Conservation (phyloP, 164 flowering plant species). For the Stephania cephalantha region DNA sequence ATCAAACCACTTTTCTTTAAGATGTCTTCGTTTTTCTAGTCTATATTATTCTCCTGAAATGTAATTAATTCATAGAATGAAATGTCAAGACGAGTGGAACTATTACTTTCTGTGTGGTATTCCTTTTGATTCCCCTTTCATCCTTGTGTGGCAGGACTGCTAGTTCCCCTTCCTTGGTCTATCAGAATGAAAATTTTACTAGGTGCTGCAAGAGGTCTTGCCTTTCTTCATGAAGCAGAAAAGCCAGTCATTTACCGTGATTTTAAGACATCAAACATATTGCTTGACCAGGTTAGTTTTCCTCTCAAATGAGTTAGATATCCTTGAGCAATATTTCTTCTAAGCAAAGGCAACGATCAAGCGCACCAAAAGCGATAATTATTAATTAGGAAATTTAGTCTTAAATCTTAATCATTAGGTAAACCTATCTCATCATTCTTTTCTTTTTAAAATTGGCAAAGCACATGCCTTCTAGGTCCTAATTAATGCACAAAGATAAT, state of each 20-base stretch:
- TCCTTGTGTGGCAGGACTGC: constrained; percentile 48
- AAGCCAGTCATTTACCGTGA: constrained; percentile 90
- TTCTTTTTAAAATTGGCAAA: background rate
- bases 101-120: background rate
- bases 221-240: constrained; percentile 88
- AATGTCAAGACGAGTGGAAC: background rate
- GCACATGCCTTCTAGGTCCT: no score
- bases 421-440: background rate
- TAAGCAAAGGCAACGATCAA: background rate
- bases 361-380: background rate
- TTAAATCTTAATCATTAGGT: background rate
- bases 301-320: background rate
- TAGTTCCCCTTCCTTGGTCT: constrained; percentile 20
- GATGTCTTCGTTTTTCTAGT: no score
- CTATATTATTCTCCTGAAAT: no score
- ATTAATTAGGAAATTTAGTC: no score
- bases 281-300: constrained; percentile 69
- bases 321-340: background rate
- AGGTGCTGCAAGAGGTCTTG: constrained; percentile 96
- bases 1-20: no score
- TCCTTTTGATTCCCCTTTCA: background rate
- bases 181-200: constrained; percentile 17
- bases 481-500: no score
- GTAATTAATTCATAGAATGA: background rate
- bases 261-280: constrained; percentile 89